These are phyloP conservation scores for Hevea brasiliensis DNA, from an alignment of 345 rosid species.

Conservation along the genomic window DNA sequence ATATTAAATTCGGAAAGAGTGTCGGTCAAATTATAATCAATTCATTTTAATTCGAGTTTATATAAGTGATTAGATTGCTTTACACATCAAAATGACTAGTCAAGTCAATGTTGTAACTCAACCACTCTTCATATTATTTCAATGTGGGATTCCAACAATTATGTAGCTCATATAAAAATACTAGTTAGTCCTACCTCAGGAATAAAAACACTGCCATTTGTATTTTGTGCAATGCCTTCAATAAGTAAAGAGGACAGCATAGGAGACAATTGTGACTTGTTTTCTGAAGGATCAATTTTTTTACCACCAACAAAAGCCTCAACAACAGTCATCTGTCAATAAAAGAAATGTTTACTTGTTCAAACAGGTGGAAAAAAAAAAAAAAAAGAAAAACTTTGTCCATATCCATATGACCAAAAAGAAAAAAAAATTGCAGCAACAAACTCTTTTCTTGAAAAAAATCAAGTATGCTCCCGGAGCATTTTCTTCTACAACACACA, in stretches of 20 bases:
- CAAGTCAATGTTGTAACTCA: too few relatives aligned
- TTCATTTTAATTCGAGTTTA: too few relatives aligned
- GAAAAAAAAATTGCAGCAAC: neutral
- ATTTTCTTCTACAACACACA: neutral
- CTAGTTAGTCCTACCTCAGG: slow-evolving; percentile 52
- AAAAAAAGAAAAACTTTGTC: neutral
- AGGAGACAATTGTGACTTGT: slow-evolving; percentile 37
- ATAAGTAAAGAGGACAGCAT: slow-evolving; percentile 17
- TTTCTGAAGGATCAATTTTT: slow-evolving; percentile 58
- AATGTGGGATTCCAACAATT: too few relatives aligned
- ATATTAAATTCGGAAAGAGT: too few relatives aligned
- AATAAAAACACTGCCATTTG: slow-evolving; percentile 75
- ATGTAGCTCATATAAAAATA: neutral
- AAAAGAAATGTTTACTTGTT: neutral
- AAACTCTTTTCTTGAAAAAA: neutral
- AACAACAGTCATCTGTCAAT: slow-evolving; percentile 90
- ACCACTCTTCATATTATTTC: too few relatives aligned
- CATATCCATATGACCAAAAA: neutral
- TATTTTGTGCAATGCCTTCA: slow-evolving; percentile 85
- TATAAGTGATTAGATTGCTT: too few relatives aligned
- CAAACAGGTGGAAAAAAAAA: neutral
- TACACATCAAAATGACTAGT: too few relatives aligned
- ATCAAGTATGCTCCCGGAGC: neutral
- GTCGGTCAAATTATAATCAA: too few relatives aligned
- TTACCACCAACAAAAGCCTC: slow-evolving; percentile 76